Evolutionary conservation across 371 early-diverging fungal genomes (phyloP).

Genomic region (Encephalitozoon cuniculi): DNA sequence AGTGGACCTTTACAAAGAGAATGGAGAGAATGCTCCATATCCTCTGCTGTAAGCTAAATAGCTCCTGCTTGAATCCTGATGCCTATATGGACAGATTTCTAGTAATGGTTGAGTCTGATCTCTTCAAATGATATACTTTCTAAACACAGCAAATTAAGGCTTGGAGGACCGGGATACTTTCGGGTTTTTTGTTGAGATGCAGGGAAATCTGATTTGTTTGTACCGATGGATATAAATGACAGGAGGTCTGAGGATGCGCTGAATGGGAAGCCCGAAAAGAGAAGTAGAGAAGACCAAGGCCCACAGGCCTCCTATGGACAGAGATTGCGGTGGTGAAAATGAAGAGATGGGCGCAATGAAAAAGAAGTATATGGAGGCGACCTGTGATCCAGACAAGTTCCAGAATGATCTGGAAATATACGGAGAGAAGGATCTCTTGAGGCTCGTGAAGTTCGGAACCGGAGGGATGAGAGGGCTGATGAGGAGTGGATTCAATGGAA

Average conservation of each 20-base stretch:
- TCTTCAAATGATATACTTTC: neutral
- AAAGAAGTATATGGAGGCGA: neutral
- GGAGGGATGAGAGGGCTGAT: slow-evolving; percentile 39
- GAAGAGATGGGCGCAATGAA: neutral
- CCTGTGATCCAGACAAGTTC: neutral
- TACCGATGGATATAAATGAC: neutral
- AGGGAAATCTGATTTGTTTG: neutral
- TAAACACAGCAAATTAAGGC: neutral
- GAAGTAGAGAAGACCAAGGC: neutral
- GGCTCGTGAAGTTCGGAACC: slow-evolving; percentile 13
- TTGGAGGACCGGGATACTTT: neutral
- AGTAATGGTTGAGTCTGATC: slow-evolving; percentile 3
- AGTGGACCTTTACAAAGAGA: slow-evolving; percentile 26
- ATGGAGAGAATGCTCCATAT: slow-evolving; percentile 32
- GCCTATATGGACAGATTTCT: slow-evolving; percentile 43
- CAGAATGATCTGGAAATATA: neutral
- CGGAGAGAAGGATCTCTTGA: neutral
- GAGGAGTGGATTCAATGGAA: slow-evolving; percentile 35
- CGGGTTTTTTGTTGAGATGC: neutral
- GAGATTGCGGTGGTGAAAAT: neutral
- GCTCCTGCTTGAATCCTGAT: slow-evolving; percentile 40
- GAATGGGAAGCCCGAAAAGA: neutral
- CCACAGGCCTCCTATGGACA: neutral
- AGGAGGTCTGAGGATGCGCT: neutral
- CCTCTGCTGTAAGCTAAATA: slow-evolving; percentile 30